Evolutionary conservation across 2,329 filamentous ascomycete genomes (phyloP).

Genomic region (Aspergillus eucalypticola): DNA sequence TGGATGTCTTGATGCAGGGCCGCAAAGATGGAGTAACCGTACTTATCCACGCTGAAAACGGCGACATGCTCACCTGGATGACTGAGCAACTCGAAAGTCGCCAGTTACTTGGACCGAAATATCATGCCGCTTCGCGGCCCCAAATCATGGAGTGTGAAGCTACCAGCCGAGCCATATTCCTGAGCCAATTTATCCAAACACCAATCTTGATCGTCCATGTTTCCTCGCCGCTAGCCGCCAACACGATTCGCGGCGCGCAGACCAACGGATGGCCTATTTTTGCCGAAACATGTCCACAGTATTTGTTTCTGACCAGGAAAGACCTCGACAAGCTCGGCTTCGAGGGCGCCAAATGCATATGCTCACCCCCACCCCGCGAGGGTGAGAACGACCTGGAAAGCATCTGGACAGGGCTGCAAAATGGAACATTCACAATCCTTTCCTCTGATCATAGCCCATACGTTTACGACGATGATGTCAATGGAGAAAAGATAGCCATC

Average conservation of each 20-base stretch:
- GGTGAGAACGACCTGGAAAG: constrained; percentile 51
- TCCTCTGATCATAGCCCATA: constrained; percentile 28
- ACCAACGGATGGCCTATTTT: constrained; percentile 54
- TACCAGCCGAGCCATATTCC: constrained; percentile 52
- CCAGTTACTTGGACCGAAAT: constrained; percentile 40
- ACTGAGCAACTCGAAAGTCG: constrained; percentile 40
- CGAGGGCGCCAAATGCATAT: constrained; percentile 56
- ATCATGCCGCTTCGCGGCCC: constrained; percentile 46
- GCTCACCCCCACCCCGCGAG: constrained; percentile 54
- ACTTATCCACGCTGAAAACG: constrained; percentile 52
- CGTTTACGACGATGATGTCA: background rate
- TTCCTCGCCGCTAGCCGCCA: constrained; percentile 49
- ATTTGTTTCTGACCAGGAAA: constrained; percentile 56
- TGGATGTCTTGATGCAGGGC: constrained; percentile 46
- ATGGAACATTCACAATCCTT: constrained; percentile 58
- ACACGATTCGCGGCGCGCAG: constrained; percentile 54
- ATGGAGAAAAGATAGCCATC: constrained; percentile 8
- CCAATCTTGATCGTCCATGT: constrained; percentile 59
- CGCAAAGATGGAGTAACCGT: constrained; percentile 46
- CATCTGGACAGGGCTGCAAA: constrained; percentile 54
- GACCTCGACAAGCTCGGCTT: constrained; percentile 45
- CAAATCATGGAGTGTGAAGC: constrained; percentile 47
- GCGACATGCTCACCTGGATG: constrained; percentile 46
- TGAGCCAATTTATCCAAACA: constrained; percentile 52
- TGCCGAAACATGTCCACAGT: constrained; percentile 61